Percentiles rank a stretch among this genome's conserved stretches.
Evolutionary conservation across 768 basidiomycete species (phyloP).

Genomic region (Cytidiella melzeri): DNA sequence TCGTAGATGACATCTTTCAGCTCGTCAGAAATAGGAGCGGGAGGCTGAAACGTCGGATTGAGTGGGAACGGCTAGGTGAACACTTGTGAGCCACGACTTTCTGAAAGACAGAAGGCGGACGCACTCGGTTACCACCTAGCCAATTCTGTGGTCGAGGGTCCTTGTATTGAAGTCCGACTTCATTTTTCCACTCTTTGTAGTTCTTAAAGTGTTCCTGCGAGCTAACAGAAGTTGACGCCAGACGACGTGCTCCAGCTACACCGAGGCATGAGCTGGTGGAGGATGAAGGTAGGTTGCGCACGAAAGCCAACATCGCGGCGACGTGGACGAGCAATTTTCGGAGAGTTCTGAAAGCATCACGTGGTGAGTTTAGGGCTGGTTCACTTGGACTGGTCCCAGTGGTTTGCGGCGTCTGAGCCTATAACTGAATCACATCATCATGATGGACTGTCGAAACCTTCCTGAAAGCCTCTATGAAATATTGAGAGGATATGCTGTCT

Average conservation of each 20-base stretch:
- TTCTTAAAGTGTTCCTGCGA: slow-evolving; percentile 8
- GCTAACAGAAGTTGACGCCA: slow-evolving; percentile 7
- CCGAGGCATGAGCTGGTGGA: slow-evolving; percentile 5
- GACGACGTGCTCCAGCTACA: slow-evolving; percentile 8
- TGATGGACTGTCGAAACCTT: neutral
- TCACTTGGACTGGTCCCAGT: neutral
- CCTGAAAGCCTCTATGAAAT: slow-evolving; percentile 32
- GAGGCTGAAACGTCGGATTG: slow-evolving; percentile 80
- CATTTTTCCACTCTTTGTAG: slow-evolving; percentile 33
- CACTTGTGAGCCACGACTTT: slow-evolving; percentile 19
- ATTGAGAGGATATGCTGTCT: slow-evolving; percentile 46
- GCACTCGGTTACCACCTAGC: slow-evolving; percentile 46
- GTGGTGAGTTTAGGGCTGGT: slow-evolving; percentile 24
- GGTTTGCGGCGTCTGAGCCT: neutral
- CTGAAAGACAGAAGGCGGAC: slow-evolving; percentile 12
- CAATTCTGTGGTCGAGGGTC: slow-evolving; percentile 50
- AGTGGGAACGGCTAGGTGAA: slow-evolving; percentile 73
- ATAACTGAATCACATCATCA: neutral
- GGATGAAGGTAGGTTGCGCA: slow-evolving; percentile 15
- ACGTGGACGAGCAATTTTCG: slow-evolving; percentile 18
- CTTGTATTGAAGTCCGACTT: slow-evolving; percentile 37
- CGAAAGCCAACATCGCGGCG: slow-evolving; percentile 23
- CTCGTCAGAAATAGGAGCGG: slow-evolving; percentile 63
- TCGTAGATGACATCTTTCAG: slow-evolving; percentile 53
- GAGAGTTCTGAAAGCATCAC: slow-evolving; percentile 19